Base-by-base conservation (phyloP, 2,329 filamentous ascomycete species). In the Beauveria scarabaeidicola region DNA sequence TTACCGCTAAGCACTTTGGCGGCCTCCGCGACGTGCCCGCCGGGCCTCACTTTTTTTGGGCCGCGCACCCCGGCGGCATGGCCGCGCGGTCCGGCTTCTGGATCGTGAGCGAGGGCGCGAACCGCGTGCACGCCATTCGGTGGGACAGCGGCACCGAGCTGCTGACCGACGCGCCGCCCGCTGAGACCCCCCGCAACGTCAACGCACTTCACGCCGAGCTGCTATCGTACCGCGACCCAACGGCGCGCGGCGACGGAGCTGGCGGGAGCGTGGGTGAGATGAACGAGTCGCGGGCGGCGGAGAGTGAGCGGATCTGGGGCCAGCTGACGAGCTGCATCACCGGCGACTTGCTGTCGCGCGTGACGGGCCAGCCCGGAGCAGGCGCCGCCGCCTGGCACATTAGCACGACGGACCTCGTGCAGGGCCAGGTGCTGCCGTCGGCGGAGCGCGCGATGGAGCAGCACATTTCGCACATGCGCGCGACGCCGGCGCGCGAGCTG, bases 31-130 rank as follows among this genome's bases (percentile, higher is more conserved):
- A 82, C 58, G 73, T 87, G 27, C 81, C 82, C 0, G 66, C 73
- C 0, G 84, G 84, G 0, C 68, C 78, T 15, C 84, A 87, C 66
- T 80, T 87, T 61, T 73, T 86, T 60, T 87, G 83, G 82, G 77
- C 80, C 29, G 75, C 82, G 2, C 75, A 81, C 23, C 74, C 77
- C 0, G 73, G 73, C 2, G 73, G 74, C 19, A 72, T 76, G 19
- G 80, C 81, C 2, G 69, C 76, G 32, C 77, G 84, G 3, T 80
- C 75, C 58, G 84, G 82, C 5, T 84, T 80, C 66, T 87, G 83
- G 83, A 74, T 86, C 58, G 69, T 77, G 47, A 74, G 75, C 0
- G 69, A 68, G 1, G 65, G 68, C 11, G 62, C 62, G 3, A 65
- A 73, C 15, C 68, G 66, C 5, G 71, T 78, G 21, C 75, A 77